These are phyloP conservation scores for Pichia phayaonensis DNA, from an alignment of 805 yeast species.

Conservation along the genomic window DNA sequence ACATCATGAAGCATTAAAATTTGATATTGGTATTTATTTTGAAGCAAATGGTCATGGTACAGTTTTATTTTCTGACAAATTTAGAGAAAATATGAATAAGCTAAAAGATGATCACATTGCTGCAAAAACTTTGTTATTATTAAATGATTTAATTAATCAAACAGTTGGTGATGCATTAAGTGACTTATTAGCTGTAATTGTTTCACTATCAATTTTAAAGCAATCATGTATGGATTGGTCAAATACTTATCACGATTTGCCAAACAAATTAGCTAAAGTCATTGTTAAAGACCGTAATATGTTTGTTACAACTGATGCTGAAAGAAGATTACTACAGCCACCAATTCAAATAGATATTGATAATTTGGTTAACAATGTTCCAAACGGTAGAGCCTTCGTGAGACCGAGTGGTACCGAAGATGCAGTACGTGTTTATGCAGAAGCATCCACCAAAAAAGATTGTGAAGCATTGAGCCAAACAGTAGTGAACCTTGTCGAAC, in stretches of 20 bases:
- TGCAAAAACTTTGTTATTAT: constrained; percentile 45
- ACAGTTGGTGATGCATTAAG: constrained; percentile 98
- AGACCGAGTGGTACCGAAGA: constrained; percentile 98
- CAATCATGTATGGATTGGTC: constrained; percentile 65
- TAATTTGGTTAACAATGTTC: constrained; percentile 39
- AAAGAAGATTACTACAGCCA: constrained; percentile 72
- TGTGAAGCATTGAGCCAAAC: constrained; percentile 39
- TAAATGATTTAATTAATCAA: constrained; percentile 78
- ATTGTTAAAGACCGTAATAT: constrained; percentile 72
- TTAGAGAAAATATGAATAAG: constrained; percentile 33
- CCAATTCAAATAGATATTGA: constrained; percentile 66
- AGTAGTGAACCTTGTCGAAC: constrained; percentile 21
- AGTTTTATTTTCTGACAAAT: constrained; percentile 63
- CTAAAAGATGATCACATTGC: constrained; percentile 39
- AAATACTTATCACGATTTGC: constrained; percentile 69
- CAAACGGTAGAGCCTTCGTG: constrained; percentile 77
- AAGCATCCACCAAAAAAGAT: constrained; percentile 51
- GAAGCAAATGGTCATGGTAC: constrained; percentile 99
- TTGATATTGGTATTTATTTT: constrained; percentile 88
- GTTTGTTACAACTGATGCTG: constrained; percentile 87
- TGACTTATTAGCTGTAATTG: constrained; percentile 75
- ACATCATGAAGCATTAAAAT: constrained; percentile 83
- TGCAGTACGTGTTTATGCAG: constrained; percentile 93
- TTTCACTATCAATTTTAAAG: constrained; percentile 43
- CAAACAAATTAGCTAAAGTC: constrained; percentile 76